phyloP scores from a whole-genome alignment of 2,329 filamentous ascomycete genomes.

The Colletotrichum tropicale region DNA sequence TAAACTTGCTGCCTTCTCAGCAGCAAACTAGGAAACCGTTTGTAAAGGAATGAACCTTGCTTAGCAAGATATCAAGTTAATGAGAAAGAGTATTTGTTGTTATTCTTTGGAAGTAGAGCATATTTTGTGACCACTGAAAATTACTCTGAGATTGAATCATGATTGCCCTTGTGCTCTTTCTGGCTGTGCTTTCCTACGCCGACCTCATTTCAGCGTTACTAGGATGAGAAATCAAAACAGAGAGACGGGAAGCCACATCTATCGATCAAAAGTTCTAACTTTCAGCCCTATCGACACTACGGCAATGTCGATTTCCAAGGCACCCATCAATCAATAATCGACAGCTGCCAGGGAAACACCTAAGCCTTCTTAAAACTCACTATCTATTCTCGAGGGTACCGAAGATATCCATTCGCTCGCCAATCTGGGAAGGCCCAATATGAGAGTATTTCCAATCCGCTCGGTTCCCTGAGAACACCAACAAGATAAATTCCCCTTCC shows the following conservation, averaged over 20 bases:
- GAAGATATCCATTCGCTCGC: accelerated
- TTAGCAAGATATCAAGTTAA: neutral
- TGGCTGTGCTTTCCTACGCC: neutral
- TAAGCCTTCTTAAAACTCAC: neutral
- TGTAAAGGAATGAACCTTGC: neutral
- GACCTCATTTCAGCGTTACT: neutral
- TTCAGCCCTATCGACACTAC: neutral
- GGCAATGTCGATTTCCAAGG: neutral
- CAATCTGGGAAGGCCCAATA: no score
- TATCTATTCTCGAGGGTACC: neutral
- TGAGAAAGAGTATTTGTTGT: neutral
- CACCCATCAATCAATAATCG: neutral
- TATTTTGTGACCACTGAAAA: neutral
- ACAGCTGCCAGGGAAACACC: neutral
- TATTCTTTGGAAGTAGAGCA: neutral
- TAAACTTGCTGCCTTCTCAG: neutral
- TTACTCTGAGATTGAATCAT: neutral
- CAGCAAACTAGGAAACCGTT: neutral
- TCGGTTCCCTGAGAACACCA: neutral
- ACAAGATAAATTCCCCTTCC: neutral
- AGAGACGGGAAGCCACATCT: neutral
- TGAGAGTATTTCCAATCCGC: neutral
- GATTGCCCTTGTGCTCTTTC: neutral
- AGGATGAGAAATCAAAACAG: neutral
- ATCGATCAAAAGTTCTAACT: neutral